A percentile compares a stretch with the other conserved stretches of the same genome.
These are phyloP conservation scores for Atalantia buxifolia DNA, from an alignment of 345 rosid species.

Conservation along the genomic window DNA sequence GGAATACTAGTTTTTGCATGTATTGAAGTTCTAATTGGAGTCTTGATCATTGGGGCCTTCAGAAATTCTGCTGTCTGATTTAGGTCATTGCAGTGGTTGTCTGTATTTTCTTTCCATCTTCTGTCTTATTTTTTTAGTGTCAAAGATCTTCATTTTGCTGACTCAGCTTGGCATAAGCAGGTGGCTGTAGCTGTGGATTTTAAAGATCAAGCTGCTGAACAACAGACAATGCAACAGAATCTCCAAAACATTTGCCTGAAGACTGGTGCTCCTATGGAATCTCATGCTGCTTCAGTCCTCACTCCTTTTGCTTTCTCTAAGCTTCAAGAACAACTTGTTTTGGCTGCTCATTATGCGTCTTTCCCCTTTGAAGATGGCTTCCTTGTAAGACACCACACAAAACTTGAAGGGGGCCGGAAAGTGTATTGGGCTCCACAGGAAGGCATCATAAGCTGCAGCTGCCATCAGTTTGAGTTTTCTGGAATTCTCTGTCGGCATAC, in stretches of 20 bases:
- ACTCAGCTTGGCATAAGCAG: constrained; percentile 33
- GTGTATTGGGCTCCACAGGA: constrained; percentile 89
- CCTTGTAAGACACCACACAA: constrained; percentile 90
- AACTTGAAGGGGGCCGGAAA: constrained; percentile 88
- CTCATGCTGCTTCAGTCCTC: constrained; percentile 80
- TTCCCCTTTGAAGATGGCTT: constrained; percentile 83
- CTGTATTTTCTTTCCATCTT: neutral
- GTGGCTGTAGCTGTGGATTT: constrained; percentile 85
- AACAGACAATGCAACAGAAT: constrained; percentile 95
- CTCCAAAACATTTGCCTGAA: constrained; percentile 83
- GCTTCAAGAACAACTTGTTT: constrained; percentile 95
- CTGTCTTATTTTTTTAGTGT: neutral
- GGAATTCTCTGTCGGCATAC: constrained; percentile 94
- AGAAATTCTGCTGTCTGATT: neutral
- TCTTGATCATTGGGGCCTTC: neutral
- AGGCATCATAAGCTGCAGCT: constrained; percentile 88
- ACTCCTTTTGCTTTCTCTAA: constrained; percentile 94
- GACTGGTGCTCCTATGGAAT: constrained; percentile 96
- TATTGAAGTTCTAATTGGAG: neutral
- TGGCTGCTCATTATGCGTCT: constrained; percentile 93
- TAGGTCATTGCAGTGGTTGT: neutral
- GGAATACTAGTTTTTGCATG: neutral
- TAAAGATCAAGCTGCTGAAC: constrained; percentile 95
- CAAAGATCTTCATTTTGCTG: constrained; percentile 1
- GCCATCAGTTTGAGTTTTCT: constrained; percentile 93